Evolutionary conservation across 768 basidiomycete species (phyloP).

Genomic region (Zangia roseola): DNA sequence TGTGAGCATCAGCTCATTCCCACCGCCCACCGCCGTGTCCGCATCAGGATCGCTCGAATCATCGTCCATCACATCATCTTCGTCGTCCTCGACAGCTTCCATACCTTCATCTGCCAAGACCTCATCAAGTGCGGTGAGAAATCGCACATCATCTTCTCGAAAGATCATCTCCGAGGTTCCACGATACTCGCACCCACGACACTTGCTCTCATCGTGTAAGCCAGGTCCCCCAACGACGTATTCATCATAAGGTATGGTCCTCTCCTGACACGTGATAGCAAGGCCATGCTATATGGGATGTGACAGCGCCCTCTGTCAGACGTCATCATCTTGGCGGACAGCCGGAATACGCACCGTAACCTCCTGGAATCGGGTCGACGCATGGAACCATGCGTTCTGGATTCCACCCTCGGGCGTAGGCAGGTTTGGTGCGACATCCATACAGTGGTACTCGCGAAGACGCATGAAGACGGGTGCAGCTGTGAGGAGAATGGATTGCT

Average conservation of each 20-base stretch:
- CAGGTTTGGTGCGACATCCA: constrained; percentile 36
- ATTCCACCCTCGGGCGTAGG: constrained; percentile 36
- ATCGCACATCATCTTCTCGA: constrained; percentile 25
- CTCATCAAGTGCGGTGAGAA: constrained; percentile 17
- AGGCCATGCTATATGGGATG: constrained; percentile 18
- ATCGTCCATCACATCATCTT: constrained; percentile 29
- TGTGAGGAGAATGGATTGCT: constrained; percentile 35
- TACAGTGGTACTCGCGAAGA: constrained; percentile 52
- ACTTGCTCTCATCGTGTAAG: constrained; percentile 43
- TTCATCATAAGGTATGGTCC: constrained; percentile 39
- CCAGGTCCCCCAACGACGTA: constrained; percentile 38
- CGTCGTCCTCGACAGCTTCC: constrained; percentile 29
- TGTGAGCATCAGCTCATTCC: constrained; percentile 21
- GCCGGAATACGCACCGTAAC: constrained; percentile 23
- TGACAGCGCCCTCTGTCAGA: not conserved
- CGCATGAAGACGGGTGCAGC: constrained; percentile 58
- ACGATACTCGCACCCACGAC: constrained; percentile 31
- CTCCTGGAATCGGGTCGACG: constrained; percentile 14
- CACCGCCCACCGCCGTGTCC: constrained; percentile 26
- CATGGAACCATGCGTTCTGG: constrained; percentile 42
- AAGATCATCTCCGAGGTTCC: constrained; percentile 29
- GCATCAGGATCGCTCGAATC: constrained; percentile 22
- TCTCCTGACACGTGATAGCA: constrained; percentile 21
- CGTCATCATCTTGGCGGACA: not conserved
- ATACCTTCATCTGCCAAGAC: constrained; percentile 8